Evolutionary conservation across 1,284 basidiomycete species (phyloP).

Genomic region (Cystobasidiaceae sp.): DNA sequence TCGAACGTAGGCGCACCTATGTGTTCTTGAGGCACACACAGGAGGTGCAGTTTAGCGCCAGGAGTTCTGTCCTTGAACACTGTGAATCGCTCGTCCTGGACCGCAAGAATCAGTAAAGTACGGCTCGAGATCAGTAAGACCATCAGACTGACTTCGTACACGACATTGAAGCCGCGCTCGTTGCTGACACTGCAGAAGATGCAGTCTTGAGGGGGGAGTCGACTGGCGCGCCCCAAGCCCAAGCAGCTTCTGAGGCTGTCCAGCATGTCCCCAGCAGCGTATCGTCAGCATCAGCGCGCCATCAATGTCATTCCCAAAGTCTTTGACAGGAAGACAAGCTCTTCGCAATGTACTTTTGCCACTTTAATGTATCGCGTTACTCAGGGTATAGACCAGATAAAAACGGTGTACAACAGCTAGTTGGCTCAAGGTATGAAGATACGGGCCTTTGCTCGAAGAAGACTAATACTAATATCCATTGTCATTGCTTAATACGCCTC

Average conservation of each 20-base stretch:
- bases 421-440: no score
- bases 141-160: slow-evolving; percentile 11
- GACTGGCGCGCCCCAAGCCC: background rate
- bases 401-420: no score
- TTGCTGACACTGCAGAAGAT: slow-evolving; percentile 14
- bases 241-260: slow-evolving; percentile 10
- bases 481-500: no score
- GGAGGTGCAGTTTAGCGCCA: slow-evolving; percentile 10
- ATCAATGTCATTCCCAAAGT: no score
- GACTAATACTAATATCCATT: no score
- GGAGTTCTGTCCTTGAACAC: slow-evolving; percentile 17
- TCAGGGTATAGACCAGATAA: no score
- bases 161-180: slow-evolving; percentile 27
- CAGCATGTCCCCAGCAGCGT: background rate
- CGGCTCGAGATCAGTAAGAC: background rate
- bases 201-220: no score
- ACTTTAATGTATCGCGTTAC: no score
- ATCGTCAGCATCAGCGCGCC: no score
- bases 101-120: background rate
- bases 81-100: slow-evolving; percentile 4
- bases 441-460: no score
- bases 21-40: slow-evolving; percentile 16
- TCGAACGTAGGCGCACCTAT: background rate
- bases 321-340: no score
- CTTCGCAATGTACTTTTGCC: no score